A percentile compares a stretch with the other conserved stretches of the same genome.
These are phyloP conservation scores for Volvox africanus DNA, from an alignment of 139 green algal species.

Conservation along the genomic window DNA sequence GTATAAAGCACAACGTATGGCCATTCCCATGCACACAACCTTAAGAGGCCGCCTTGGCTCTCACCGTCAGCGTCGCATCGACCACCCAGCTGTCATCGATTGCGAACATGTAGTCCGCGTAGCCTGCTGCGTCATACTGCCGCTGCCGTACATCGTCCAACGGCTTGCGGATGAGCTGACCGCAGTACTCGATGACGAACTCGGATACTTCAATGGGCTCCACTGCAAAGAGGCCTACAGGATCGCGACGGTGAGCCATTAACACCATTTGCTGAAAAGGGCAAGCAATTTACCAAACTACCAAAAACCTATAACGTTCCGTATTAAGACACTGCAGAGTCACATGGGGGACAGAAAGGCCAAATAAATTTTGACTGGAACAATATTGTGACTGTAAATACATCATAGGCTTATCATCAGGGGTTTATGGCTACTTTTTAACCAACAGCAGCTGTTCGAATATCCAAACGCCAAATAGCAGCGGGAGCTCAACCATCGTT, in stretches of 20 bases:
- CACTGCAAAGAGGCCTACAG: slow-evolving; percentile 78
- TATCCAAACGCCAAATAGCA: too few relatives aligned
- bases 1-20: too few relatives aligned
- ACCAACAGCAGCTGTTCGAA: too few relatives aligned
- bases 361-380: neutral
- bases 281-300: too few relatives aligned
- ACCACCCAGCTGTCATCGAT: slow-evolving; percentile 29
- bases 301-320: too few relatives aligned
- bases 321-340: too few relatives aligned
- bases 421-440: too few relatives aligned
- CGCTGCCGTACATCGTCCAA: slow-evolving; percentile 75
- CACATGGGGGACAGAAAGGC: too few relatives aligned
- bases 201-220: slow-evolving; percentile 73
- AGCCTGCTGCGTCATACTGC: slow-evolving; percentile 74
- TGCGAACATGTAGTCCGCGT: slow-evolving; percentile 47
- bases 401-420: too few relatives aligned
- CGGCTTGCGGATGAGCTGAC: slow-evolving; percentile 73
- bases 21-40: neutral
- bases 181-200: slow-evolving; percentile 92
- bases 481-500: too few relatives aligned
- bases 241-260: neutral
- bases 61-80: slow-evolving; percentile 34
- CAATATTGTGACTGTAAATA: too few relatives aligned
- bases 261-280: too few relatives aligned
- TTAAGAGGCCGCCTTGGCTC: neutral